Evolutionary conservation across 306 rosid species (phyloP).

Genomic region (Cyamopsis tetragonoloba): DNA sequence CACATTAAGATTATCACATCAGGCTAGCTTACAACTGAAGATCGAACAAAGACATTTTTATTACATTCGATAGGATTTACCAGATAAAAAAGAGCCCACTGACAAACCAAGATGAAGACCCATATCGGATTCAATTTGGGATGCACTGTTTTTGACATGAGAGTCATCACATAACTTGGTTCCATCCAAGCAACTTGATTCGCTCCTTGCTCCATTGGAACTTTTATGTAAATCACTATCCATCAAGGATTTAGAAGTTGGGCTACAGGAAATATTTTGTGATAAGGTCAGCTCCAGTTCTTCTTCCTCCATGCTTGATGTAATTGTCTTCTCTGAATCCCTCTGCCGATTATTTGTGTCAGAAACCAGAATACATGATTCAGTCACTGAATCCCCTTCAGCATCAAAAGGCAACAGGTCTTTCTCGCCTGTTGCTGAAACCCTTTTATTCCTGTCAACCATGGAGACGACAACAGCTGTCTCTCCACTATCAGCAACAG

Average conservation of each 20-base stretch:
- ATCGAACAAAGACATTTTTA: not conserved
- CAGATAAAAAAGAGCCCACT: conserved; percentile 58
- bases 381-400: conserved; percentile 42
- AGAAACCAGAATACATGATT: conserved; percentile 40
- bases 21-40: conserved; percentile 25
- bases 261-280: conserved; percentile 34
- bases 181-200: conserved; percentile 39
- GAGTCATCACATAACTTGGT: conserved; percentile 37
- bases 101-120: conserved; percentile 79
- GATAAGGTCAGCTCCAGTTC: conserved; percentile 66
- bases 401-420: conserved; percentile 37
- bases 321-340: conserved; percentile 28
- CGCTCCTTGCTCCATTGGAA: conserved; percentile 38
- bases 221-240: conserved; percentile 37
- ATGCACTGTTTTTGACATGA: conserved; percentile 31
- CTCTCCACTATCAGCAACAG: conserved; percentile 91
- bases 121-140: conserved; percentile 46
- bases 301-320: conserved; percentile 36
- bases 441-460: conserved; percentile 52
- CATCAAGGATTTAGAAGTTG: conserved; percentile 44
- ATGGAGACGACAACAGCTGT: conserved; percentile 89
- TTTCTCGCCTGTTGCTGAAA: conserved; percentile 41
- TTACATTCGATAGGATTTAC: conserved; percentile 39
- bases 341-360: conserved; percentile 37
- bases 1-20: conserved; percentile 32